Percentiles rank a stretch among this genome's conserved stretches.
Evolutionary conservation across 495 filamentous ascomycete genomes (phyloP).

Genomic region (Sporormia fimetaria): DNA sequence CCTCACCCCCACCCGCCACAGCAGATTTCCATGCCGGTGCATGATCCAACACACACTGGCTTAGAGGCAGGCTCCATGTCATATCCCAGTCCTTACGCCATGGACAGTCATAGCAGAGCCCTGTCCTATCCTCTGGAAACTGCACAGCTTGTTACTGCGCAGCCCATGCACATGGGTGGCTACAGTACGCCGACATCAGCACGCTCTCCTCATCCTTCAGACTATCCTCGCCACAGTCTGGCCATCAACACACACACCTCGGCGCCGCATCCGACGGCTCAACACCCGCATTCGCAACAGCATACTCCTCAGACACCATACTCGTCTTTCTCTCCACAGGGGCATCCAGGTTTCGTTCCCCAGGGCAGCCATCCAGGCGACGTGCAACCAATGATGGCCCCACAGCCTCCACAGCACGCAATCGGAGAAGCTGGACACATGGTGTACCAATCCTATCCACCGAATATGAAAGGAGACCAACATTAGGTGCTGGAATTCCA

Average conservation of each 20-base stretch:
- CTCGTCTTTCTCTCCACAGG: conserved; percentile 1
- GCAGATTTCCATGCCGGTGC: conserved; percentile 9
- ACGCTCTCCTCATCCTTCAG: conserved; percentile 13
- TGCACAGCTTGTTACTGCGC: conserved; percentile 13
- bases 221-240: conserved; percentile 18
- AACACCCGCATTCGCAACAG: conserved; percentile 12
- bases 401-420: conserved; percentile 16
- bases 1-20: conserved; percentile 16
- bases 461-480: conserved; percentile 23
- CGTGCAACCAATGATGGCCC: conserved; percentile 25
- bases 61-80: conserved; percentile 10
- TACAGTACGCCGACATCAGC: conserved; percentile 22
- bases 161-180: conserved; percentile 20
- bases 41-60: conserved; percentile 11
- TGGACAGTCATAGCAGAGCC: conserved; percentile 21
- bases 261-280: background rate
- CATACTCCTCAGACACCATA: conserved; percentile 8
- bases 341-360: conserved; percentile 14
- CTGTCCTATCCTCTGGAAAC: conserved; percentile 25
- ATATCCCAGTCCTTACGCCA: conserved; percentile 19
- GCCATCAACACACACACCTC: conserved; percentile 11
- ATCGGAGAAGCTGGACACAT: conserved; percentile 22
- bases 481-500: conserved; percentile 6
- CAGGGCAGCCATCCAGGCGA: conserved; percentile 18
- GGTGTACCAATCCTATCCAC: conserved; percentile 20